phyloP scores from a whole-genome alignment of 208 protist species.

The Acanthamoeba sp. region DNA sequence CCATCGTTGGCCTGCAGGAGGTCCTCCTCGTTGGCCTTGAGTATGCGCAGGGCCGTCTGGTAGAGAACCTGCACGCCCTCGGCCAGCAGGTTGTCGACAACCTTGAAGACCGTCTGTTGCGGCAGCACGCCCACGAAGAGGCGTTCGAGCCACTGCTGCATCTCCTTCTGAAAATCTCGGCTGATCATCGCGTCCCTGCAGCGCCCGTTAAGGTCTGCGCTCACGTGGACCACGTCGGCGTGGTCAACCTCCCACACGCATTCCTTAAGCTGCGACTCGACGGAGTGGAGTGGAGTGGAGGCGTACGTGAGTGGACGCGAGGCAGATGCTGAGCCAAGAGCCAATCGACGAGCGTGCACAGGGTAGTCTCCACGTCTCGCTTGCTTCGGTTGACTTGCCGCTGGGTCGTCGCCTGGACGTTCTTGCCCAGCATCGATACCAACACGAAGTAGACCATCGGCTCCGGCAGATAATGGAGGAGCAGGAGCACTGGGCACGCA shows the following conservation, averaged over 20 bases:
- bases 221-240: no score
- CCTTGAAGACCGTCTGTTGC: slow-evolving; percentile 23
- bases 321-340: not conserved
- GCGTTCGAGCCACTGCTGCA: not conserved
- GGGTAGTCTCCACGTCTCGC: not conserved
- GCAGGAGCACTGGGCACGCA: not conserved
- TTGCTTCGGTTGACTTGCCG: not conserved
- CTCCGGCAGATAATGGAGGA: not conserved
- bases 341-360: not conserved
- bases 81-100: not conserved
- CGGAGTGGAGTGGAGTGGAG: no score
- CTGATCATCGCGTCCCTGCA: not conserved
- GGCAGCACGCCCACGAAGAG: slow-evolving; percentile 14
- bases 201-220: not conserved
- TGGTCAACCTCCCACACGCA: no score
- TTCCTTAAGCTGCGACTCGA: no score
- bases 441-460: not conserved
- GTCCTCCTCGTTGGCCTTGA: not conserved
- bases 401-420: not conserved
- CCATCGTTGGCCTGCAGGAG: not conserved
- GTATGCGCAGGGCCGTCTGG: not conserved
- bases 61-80: not conserved
- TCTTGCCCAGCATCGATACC: not conserved
- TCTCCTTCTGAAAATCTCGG: not conserved
- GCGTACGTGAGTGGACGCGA: not conserved